phyloP scores from a whole-genome alignment of 1,139 yeast genomes.

The Geotrichum citri-aurantii region DNA sequence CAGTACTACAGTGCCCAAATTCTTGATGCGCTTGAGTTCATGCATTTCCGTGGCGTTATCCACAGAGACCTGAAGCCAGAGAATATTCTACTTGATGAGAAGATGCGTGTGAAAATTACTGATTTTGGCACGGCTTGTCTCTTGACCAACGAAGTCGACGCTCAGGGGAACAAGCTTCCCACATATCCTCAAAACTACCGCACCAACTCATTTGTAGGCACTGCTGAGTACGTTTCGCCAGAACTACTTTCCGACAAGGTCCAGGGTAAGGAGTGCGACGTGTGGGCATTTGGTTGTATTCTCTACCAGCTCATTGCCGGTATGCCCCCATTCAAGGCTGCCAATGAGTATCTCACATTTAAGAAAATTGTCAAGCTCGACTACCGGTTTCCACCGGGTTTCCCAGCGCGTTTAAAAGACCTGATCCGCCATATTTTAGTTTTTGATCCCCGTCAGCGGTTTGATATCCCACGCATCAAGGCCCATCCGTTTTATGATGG shows the following conservation, averaged over 20 bases:
- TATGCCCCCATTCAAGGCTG: slow-evolving; percentile 90
- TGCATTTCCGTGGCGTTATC: slow-evolving; percentile 78
- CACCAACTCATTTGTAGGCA: slow-evolving; percentile 81
- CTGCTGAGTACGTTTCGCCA: slow-evolving; percentile 89
- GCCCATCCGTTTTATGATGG: slow-evolving; percentile 66
- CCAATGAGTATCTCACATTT: slow-evolving; percentile 90
- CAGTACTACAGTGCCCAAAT: slow-evolving; percentile 72
- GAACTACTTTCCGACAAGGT: slow-evolving; percentile 78
- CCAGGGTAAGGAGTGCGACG: slow-evolving; percentile 82
- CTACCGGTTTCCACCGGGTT: slow-evolving; percentile 73
- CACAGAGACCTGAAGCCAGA: slow-evolving; percentile 97
- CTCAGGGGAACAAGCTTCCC: slow-evolving; percentile 20
- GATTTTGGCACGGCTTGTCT: slow-evolving; percentile 97
- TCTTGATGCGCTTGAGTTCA: slow-evolving; percentile 77
- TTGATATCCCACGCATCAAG: slow-evolving; percentile 60
- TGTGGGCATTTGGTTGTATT: slow-evolving; percentile 97
- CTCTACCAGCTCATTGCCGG: slow-evolving; percentile 92
- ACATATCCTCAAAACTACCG: slow-evolving; percentile 48
- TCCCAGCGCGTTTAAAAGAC: slow-evolving; percentile 65
- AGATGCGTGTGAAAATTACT: slow-evolving; percentile 82
- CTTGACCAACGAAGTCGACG: slow-evolving; percentile 46
- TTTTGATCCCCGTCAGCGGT: slow-evolving; percentile 59
- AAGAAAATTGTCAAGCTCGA: slow-evolving; percentile 85
- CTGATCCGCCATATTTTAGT: slow-evolving; percentile 65
- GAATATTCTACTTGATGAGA: slow-evolving; percentile 67